phyloP scores from a whole-genome alignment of 768 basidiomycete species.

The Coprinellus micaceus region DNA sequence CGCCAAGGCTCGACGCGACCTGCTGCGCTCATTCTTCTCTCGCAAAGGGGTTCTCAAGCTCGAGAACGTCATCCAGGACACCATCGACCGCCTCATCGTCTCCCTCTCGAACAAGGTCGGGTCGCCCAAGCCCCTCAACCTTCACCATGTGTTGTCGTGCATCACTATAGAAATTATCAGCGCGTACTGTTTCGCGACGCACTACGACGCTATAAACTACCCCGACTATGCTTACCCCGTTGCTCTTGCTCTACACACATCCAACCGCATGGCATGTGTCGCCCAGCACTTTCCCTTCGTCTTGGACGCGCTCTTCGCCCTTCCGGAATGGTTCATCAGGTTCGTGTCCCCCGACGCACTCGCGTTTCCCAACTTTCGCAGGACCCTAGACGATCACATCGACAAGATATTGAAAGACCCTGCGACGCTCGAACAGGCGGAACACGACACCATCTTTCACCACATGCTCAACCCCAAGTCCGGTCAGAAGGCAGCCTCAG shows the following conservation, averaged over 20 bases:
- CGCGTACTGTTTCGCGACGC: constrained; percentile 28
- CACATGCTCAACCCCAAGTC: constrained; percentile 16
- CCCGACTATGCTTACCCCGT: constrained; percentile 24
- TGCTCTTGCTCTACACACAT: constrained; percentile 14
- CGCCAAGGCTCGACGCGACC: constrained; percentile 25
- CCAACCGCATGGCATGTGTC: neutral
- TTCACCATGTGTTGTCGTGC: constrained; percentile 24
- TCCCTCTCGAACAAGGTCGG: constrained; percentile 7
- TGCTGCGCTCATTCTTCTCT: constrained; percentile 31
- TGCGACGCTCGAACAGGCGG: constrained; percentile 17
- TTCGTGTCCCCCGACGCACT: constrained; percentile 10
- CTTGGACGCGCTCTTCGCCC: constrained; percentile 8
- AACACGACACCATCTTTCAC: constrained; percentile 36
- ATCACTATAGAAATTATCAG: constrained; percentile 29
- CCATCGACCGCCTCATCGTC: constrained; percentile 24
- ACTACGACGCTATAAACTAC: constrained; percentile 20
- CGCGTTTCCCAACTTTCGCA: constrained; percentile 15
- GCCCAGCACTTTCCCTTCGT: constrained; percentile 23
- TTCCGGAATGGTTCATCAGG: constrained; percentile 17
- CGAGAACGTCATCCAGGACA: constrained; percentile 25
- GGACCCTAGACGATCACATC: constrained; percentile 18
- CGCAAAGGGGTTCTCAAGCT: constrained; percentile 27
- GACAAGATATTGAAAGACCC: constrained; percentile 24
- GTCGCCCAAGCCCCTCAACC: constrained; percentile 13
- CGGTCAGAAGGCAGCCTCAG: neutral